phyloP scores from a whole-genome alignment of 768 basidiomycete species.

The Gloeophyllum trabeum region DNA sequence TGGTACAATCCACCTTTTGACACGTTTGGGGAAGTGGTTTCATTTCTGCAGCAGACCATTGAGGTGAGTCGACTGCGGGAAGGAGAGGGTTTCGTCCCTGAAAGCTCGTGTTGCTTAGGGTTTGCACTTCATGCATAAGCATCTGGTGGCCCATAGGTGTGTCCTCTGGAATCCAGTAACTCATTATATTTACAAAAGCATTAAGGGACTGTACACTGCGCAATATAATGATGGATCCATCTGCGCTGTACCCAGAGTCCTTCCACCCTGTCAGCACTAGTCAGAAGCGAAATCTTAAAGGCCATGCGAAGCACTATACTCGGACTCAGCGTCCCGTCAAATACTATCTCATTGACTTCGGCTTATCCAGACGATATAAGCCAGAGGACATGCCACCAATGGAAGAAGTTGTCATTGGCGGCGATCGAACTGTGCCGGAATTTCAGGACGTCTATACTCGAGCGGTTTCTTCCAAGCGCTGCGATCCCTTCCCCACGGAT shows the following conservation, averaged over 20 bases:
- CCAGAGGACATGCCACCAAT: constrained; percentile 2
- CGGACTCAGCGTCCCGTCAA: constrained; percentile 14
- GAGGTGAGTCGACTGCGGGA: constrained; percentile 7
- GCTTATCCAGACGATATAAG: constrained; percentile 14
- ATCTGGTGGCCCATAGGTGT: constrained; percentile 12
- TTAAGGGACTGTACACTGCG: constrained; percentile 2
- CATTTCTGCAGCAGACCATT: constrained; percentile 13
- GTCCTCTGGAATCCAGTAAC: neutral
- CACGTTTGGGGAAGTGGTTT: constrained; percentile 14
- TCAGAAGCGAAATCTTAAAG: constrained; percentile 1
- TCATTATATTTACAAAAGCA: neutral
- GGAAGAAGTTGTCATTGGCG: constrained; percentile 12
- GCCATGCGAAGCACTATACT: constrained; percentile 7
- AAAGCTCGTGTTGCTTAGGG: constrained; percentile 6
- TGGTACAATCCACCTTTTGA: constrained; percentile 13
- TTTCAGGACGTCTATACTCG: constrained; percentile 1
- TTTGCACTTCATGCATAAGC: constrained; percentile 13
- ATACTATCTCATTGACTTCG: constrained; percentile 20
- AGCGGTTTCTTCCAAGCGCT: neutral
- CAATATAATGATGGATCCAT: constrained; percentile 8
- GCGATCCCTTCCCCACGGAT: constrained; percentile 15
- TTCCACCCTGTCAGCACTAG: constrained; percentile 3
- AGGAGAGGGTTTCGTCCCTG: neutral
- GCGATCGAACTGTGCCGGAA: constrained; percentile 16
- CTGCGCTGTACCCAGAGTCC: constrained; percentile 3